These are phyloP conservation scores for Cryptococcus deneoformans DNA, from an alignment of 1,284 basidiomycete genomes.

Conservation along the genomic window DNA sequence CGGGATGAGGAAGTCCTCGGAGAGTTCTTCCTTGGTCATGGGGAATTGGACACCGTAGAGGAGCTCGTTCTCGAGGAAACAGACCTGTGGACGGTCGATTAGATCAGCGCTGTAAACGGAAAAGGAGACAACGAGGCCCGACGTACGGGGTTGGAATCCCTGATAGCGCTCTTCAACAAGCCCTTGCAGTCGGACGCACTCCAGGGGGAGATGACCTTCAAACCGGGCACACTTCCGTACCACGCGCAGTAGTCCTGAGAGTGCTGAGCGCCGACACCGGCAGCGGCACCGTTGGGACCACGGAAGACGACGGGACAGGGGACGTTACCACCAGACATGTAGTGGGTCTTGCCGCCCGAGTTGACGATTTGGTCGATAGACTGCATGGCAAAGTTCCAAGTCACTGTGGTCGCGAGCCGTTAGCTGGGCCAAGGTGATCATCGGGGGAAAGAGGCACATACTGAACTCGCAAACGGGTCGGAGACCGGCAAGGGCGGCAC, in stretches of 20 bases:
- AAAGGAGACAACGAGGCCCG: not conserved
- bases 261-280: constrained; percentile 90
- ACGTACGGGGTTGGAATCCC: constrained; percentile 86
- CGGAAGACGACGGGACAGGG: constrained; percentile 99
- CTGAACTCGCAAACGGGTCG: constrained; percentile 98
- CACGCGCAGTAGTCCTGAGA: constrained; percentile 89
- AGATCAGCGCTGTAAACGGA: not conserved
- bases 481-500: constrained; percentile 90
- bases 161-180: constrained; percentile 94
- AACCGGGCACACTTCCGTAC: constrained; percentile 95
- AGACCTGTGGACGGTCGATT: constrained; percentile 52
- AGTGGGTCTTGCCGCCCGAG: constrained; percentile 99
- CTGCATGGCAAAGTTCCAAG: constrained; percentile 53
- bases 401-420: constrained; percentile 32
- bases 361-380: constrained; percentile 99
- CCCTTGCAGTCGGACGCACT: constrained; percentile 98
- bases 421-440: constrained; percentile 58
- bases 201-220: constrained; percentile 98
- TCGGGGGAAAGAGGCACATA: constrained; percentile 21
- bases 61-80: constrained; percentile 99
- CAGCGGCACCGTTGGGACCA: constrained; percentile 97
- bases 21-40: constrained; percentile 91
- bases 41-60: constrained; percentile 97
- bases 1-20: constrained; percentile 87
- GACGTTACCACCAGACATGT: constrained; percentile 99